phyloP scores from a whole-genome alignment of 306 rosid genomes.

The Trichosanthes truncata region DNA sequence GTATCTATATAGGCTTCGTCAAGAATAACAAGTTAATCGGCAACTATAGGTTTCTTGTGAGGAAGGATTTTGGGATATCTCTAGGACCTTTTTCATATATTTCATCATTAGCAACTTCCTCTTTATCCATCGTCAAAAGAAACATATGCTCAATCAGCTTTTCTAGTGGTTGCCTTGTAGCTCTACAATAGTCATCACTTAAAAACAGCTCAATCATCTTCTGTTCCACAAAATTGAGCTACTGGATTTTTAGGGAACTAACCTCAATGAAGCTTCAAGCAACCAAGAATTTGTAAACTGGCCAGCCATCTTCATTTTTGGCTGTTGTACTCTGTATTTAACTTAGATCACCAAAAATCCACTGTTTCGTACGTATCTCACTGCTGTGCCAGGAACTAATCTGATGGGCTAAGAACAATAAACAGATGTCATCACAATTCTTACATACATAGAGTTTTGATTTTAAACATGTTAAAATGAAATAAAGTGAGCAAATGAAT shows the following conservation, averaged over 20 bases:
- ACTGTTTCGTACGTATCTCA: neutral
- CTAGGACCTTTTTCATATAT: too few species aligned
- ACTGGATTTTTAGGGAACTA: neutral
- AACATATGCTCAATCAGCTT: too few species aligned
- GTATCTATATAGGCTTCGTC: too few species aligned
- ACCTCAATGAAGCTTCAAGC: neutral
- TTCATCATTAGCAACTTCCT: too few species aligned
- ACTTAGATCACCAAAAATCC: neutral
- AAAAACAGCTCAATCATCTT: neutral
- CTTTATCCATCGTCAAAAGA: too few species aligned
- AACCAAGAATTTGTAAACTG: neutral
- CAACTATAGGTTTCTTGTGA: too few species aligned
- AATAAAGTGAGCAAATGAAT: neutral
- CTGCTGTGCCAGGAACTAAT: neutral
- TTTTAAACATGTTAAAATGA: neutral
- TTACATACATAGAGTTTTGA: neutral
- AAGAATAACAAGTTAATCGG: too few species aligned
- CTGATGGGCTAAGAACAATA: neutral
- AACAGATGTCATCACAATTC: neutral
- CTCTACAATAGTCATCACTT: neutral
- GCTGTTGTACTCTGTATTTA: neutral
- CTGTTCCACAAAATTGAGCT: neutral
- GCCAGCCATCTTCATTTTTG: neutral
- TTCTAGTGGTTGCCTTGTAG: too few species aligned
- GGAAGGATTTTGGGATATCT: too few species aligned